phyloP scores from a whole-genome alignment of 805 yeast genomes.

The Starmerella apicola region DNA sequence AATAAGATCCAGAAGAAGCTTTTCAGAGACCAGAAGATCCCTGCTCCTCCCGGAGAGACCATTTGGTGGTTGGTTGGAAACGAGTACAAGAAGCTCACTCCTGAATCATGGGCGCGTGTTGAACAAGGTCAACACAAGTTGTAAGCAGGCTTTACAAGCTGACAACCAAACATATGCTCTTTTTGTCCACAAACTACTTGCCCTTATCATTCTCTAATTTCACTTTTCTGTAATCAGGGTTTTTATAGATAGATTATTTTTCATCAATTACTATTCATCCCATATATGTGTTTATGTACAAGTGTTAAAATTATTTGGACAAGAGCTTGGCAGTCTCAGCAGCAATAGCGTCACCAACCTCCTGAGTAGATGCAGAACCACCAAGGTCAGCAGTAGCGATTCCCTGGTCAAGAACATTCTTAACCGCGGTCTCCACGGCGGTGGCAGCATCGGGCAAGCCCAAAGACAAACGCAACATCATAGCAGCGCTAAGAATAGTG shows the following conservation, averaged over 20 bases:
- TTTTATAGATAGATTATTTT: too few relatives aligned
- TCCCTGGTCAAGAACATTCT: conserved; percentile 65
- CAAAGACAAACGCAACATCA: conserved; percentile 91
- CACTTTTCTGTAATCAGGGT: too few relatives aligned
- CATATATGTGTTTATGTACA: too few relatives aligned
- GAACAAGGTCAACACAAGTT: conserved; percentile 24
- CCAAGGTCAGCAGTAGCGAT: conserved; percentile 85
- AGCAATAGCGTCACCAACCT: conserved; percentile 91
- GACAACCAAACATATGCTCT: too few relatives aligned
- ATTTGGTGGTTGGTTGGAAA: conserved; percentile 60
- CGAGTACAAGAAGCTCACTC: conserved; percentile 44
- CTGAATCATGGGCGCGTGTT: conserved; percentile 40
- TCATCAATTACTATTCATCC: too few relatives aligned
- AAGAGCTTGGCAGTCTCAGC: conserved; percentile 51
- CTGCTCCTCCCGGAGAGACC: conserved; percentile 32
- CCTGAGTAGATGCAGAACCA: conserved; percentile 70
- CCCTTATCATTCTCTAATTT: too few relatives aligned
- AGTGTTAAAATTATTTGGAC: too few relatives aligned
- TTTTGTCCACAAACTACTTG: too few relatives aligned
- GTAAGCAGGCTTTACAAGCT: conserved; percentile 12
- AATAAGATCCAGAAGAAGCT: conserved; percentile 74
- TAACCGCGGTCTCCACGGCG: conserved; percentile 81
- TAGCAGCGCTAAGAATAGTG: conserved; percentile 86
- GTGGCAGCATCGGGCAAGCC: conserved; percentile 73
- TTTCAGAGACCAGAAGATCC: conserved; percentile 29